These are phyloP conservation scores for Kockovaella imperatae DNA, from an alignment of 768 basidiomycete species.

Conservation along the genomic window DNA sequence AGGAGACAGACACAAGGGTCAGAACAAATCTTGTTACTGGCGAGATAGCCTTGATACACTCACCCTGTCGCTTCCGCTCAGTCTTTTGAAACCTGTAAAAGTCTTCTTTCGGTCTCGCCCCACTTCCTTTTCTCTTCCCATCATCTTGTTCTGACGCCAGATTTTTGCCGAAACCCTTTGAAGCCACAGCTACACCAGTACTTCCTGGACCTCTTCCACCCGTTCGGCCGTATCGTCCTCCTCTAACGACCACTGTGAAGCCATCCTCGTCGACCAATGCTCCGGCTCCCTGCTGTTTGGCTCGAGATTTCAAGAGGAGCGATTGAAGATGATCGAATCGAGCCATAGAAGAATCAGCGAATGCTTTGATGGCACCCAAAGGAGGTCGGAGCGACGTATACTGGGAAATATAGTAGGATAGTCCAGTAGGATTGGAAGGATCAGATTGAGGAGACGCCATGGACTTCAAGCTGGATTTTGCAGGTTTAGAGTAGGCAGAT, in stretches of 20 bases:
- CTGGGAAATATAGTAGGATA: slow-evolving; percentile 61
- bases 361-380: slow-evolving; percentile 62
- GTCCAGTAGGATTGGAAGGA: slow-evolving; percentile 59
- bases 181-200: slow-evolving; percentile 60
- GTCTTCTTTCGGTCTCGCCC: slow-evolving; percentile 45
- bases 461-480: slow-evolving; percentile 31
- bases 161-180: slow-evolving; percentile 52
- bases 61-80: slow-evolving; percentile 79
- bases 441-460: slow-evolving; percentile 49
- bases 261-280: slow-evolving; percentile 90
- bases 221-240: slow-evolving; percentile 80
- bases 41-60: no score
- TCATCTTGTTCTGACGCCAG: slow-evolving; percentile 29
- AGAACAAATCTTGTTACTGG: no score
- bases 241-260: slow-evolving; percentile 87
- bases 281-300: slow-evolving; percentile 55
- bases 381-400: slow-evolving; percentile 67
- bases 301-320: slow-evolving; percentile 20
- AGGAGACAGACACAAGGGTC: no score
- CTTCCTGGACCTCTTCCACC: slow-evolving; percentile 65
- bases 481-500: background rate
- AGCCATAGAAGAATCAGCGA: slow-evolving; percentile 70
- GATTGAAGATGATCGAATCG: slow-evolving; percentile 66
- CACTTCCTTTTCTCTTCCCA: slow-evolving; percentile 56
- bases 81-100: slow-evolving; percentile 89